Percentiles rank a stretch among this genome's conserved stretches.
These are phyloP conservation scores for Astragalus glycyphyllos DNA, from an alignment of 306 rosid species.

Conservation along the genomic window DNA sequence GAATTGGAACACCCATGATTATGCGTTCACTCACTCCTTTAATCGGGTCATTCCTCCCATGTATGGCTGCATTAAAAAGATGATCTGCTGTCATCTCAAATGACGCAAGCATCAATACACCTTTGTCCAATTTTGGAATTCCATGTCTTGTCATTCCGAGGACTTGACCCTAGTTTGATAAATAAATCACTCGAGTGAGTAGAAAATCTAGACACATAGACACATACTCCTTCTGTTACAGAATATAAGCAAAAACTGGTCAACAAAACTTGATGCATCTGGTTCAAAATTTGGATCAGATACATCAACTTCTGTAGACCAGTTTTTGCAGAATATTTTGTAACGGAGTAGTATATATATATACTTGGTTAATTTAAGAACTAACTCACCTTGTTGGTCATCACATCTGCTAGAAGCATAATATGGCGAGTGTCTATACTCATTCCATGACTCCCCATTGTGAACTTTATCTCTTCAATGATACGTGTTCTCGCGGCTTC, in stretches of 20 bases:
- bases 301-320: too few relatives aligned
- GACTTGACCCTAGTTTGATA: constrained; percentile 69
- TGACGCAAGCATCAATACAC: constrained; percentile 90
- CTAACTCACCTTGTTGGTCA: constrained; percentile 80
- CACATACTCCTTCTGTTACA: too few relatives aligned
- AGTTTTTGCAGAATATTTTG: too few relatives aligned
- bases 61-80: constrained; percentile 73
- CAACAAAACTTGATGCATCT: too few relatives aligned
- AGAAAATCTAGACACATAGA: not conserved
- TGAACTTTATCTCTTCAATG: constrained; percentile 76
- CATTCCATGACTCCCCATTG: constrained; percentile 84
- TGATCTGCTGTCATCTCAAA: constrained; percentile 88
- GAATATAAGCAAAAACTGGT: too few relatives aligned
- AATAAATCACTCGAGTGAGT: constrained; percentile 22
- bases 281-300: too few relatives aligned
- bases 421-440: constrained; percentile 90
- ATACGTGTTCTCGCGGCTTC: constrained; percentile 92
- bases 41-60: constrained; percentile 73
- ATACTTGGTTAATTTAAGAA: constrained; percentile 27
- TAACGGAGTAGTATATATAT: too few relatives aligned
- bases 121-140: constrained; percentile 86
- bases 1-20: constrained; percentile 93
- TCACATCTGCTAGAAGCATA: constrained; percentile 95
- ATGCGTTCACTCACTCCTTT: constrained; percentile 91
- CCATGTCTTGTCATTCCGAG: constrained; percentile 96